Conservation (phyloP, 805 yeast genomes). For the Metschnikowia gelsemii region DNA sequence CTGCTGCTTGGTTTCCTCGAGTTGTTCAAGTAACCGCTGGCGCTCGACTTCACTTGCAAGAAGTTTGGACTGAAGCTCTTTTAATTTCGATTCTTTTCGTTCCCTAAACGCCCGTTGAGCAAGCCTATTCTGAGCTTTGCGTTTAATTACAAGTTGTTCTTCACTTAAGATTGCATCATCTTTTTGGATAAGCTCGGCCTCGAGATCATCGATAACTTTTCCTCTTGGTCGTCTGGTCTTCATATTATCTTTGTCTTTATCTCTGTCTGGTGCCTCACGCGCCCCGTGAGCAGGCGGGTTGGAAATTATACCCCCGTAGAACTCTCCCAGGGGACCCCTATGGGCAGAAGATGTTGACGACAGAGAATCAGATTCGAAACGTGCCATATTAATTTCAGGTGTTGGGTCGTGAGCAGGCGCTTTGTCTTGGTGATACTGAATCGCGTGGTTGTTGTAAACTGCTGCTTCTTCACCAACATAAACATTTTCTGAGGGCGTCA, state of each 20-base stretch:
- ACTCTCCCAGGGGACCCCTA: no score
- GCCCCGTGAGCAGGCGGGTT: no score
- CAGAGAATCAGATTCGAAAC: slow-evolving; percentile 10
- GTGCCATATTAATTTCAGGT: not conserved
- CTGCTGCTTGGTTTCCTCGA: slow-evolving; percentile 52
- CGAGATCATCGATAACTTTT: slow-evolving; percentile 29
- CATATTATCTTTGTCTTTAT: not conserved
- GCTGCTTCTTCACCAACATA: not conserved
- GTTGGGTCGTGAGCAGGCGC: not conserved
- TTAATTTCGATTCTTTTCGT: slow-evolving; percentile 69
- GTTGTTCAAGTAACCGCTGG: slow-evolving; percentile 44
- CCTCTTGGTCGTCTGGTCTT: slow-evolving; percentile 7
- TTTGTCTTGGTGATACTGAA: not conserved
- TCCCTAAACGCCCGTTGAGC: slow-evolving; percentile 88
- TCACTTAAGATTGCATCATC: slow-evolving; percentile 41
- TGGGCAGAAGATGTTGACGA: slow-evolving; percentile 9
- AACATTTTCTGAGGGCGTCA: slow-evolving; percentile 7
- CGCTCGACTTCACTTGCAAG: slow-evolving; percentile 56
- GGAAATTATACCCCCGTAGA: no score
- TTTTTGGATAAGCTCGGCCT: slow-evolving; percentile 34
- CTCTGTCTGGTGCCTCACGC: no score
- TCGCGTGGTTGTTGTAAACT: not conserved
- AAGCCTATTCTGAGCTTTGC: slow-evolving; percentile 79
- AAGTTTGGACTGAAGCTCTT: slow-evolving; percentile 63
- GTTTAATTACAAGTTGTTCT: slow-evolving; percentile 49